These are phyloP conservation scores for Sanghuangporus baumii DNA, from an alignment of 1,284 basidiomycete genomes.

Conservation along the genomic window DNA sequence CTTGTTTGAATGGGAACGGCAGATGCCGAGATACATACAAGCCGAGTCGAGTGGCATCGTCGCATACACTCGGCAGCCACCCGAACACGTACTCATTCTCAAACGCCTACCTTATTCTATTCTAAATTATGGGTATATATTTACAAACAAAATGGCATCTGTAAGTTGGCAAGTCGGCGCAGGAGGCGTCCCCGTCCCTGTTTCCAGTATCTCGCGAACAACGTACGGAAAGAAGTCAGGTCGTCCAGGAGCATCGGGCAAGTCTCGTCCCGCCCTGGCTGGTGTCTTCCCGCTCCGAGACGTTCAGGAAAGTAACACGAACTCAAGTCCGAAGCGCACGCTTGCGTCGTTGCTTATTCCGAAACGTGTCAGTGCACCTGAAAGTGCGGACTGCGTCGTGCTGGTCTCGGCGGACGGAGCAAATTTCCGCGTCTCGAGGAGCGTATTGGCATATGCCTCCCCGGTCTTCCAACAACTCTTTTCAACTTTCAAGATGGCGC, in stretches of 20 bases:
- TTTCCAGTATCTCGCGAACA: background rate
- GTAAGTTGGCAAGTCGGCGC: background rate
- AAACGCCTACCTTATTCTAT: background rate
- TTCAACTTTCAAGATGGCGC: slow-evolving; percentile 2
- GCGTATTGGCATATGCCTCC: slow-evolving; percentile 22
- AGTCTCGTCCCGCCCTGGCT: background rate
- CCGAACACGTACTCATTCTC: background rate
- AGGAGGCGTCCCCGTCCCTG: background rate
- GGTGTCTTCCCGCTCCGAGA: background rate
- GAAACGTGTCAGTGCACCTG: slow-evolving; percentile 12
- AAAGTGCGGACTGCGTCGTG: slow-evolving; percentile 13
- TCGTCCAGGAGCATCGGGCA: background rate
- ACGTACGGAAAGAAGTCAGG: background rate
- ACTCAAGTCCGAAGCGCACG: background rate
- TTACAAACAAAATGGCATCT: background rate
- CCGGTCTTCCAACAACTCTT: slow-evolving; percentile 25
- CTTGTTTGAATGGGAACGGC: no score
- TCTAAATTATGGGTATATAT: background rate
- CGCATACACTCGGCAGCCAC: no score
- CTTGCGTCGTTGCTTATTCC: background rate
- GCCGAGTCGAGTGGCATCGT: no score
- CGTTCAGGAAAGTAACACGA: background rate
- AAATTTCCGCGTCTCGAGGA: slow-evolving; percentile 22
- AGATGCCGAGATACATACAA: no score
- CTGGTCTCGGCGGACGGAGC: slow-evolving; percentile 19